Conservation (phyloP, 2,329 filamentous ascomycete genomes). For the Exophiala alcalophila region DNA sequence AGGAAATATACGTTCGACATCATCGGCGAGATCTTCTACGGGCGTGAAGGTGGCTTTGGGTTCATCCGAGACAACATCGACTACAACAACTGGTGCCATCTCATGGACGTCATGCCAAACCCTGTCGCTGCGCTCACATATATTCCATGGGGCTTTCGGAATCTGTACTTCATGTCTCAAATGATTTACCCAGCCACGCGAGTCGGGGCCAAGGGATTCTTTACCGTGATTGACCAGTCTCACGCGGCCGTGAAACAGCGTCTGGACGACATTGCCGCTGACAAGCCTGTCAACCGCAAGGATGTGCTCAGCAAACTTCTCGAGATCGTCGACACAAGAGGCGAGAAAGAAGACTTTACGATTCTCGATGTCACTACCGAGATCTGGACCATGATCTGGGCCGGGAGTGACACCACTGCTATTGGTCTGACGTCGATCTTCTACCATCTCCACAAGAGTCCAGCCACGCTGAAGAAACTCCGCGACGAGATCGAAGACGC, state of each 20-base stretch:
- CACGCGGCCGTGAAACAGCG: constrained; percentile 19
- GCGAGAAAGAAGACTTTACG: constrained; percentile 12
- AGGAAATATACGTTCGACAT: constrained; percentile 27
- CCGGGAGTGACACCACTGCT: constrained; percentile 33
- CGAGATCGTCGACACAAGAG: constrained; percentile 8
- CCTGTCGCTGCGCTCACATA: constrained; percentile 15
- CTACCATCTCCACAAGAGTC: constrained; percentile 35
- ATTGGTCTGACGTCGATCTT: constrained; percentile 36
- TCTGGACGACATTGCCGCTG: constrained; percentile 17
- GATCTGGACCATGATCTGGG: constrained; percentile 26
- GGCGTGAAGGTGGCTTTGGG: constrained; percentile 23
- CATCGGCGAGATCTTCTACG: constrained; percentile 24
- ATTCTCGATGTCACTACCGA: constrained; percentile 20
- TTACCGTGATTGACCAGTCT: constrained; percentile 18
- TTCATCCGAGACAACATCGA: constrained; percentile 26
- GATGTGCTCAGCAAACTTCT: constrained; percentile 23
- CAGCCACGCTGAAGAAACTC: constrained; percentile 40
- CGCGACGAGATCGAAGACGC: constrained; percentile 47
- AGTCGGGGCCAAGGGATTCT: constrained; percentile 19
- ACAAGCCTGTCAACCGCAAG: constrained; percentile 15
- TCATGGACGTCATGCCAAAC: constrained; percentile 26
- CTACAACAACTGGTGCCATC: constrained; percentile 26
- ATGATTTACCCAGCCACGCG: constrained; percentile 19
- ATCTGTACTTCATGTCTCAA: constrained; percentile 18
- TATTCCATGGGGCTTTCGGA: constrained; percentile 18